These are phyloP conservation scores for Fraxinus platypoda DNA, from an alignment of 305 asterid species.

Conservation along the genomic window DNA sequence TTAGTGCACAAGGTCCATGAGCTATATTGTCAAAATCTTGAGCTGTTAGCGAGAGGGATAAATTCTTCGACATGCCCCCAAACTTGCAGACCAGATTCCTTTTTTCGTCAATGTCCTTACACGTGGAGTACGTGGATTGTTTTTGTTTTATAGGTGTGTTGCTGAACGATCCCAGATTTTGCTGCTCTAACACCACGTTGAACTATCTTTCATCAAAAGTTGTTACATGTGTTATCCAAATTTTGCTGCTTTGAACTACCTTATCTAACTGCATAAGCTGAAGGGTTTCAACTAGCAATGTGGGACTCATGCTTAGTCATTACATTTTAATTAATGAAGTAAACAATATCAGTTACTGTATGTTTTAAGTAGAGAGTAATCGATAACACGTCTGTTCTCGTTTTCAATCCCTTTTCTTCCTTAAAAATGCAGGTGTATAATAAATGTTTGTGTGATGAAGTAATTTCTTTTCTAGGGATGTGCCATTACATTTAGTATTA, in stretches of 20 bases:
- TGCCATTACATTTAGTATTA: conserved; percentile 13
- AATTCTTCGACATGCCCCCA: background rate
- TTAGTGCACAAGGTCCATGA: background rate
- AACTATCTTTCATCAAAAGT: background rate
- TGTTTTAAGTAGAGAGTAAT: background rate
- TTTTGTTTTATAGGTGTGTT: background rate
- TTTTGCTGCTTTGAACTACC: background rate
- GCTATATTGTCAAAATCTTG: background rate
- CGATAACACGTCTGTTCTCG: background rate
- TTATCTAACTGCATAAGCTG: background rate
- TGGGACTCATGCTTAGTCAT: background rate
- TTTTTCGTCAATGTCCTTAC: background rate
- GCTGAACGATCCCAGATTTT: background rate
- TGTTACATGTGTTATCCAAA: background rate
- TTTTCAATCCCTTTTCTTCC: background rate
- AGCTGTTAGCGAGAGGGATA: background rate
- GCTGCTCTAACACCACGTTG: background rate
- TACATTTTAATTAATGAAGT: background rate
- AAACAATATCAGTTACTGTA: background rate
- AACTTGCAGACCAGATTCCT: background rate
- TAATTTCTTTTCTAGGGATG: background rate
- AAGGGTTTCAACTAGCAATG: background rate
- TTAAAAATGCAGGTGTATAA: background rate
- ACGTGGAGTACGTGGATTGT: background rate
- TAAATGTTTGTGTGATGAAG: background rate